Evolutionary conservation across 331 rosid species (phyloP).

Genomic region (Ulmus americana): DNA sequence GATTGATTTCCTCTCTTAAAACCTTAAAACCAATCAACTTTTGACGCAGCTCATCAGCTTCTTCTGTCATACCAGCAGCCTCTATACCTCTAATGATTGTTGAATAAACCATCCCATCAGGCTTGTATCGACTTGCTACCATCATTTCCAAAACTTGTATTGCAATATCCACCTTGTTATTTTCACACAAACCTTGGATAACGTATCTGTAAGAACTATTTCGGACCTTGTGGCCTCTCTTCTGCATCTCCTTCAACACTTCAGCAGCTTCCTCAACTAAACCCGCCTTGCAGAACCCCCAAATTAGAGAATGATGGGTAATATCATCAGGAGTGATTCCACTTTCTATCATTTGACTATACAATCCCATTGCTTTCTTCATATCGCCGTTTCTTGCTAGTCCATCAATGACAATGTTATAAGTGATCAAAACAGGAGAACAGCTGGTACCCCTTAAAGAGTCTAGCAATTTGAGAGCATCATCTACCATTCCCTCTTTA

Average conservation of each 20-base stretch:
- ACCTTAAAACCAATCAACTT: slow-evolving; percentile 51
- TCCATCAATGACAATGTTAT: slow-evolving; percentile 68
- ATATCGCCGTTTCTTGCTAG: slow-evolving; percentile 44
- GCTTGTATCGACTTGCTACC: slow-evolving; percentile 47
- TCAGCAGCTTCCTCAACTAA: slow-evolving; percentile 54
- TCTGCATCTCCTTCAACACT: slow-evolving; percentile 41
- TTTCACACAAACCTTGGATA: slow-evolving; percentile 62
- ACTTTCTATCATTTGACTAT: slow-evolving; percentile 45
- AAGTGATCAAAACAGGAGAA: slow-evolving; percentile 65
- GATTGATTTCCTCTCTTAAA: slow-evolving; percentile 32
- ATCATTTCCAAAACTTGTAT: slow-evolving; percentile 70
- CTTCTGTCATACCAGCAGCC: slow-evolving; percentile 62
- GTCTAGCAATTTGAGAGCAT: slow-evolving; percentile 50
- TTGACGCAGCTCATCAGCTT: slow-evolving; percentile 64
- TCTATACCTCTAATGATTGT: slow-evolving; percentile 55
- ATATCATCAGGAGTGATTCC: slow-evolving; percentile 67
- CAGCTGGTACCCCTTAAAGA: slow-evolving; percentile 46
- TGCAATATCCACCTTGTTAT: slow-evolving; percentile 53
- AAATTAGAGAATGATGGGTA: slow-evolving; percentile 54
- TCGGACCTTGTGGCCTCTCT: slow-evolving; percentile 36
- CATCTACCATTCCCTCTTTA: slow-evolving; percentile 69
- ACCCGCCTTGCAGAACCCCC: slow-evolving; percentile 53
- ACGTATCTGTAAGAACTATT: slow-evolving; percentile 41
- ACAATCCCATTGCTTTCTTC: slow-evolving; percentile 55
- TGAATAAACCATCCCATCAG: slow-evolving; percentile 45